A percentile compares a stretch with the other conserved stretches of the same genome.
Evolutionary conservation across 352 stramenopile genomes (phyloP).

Genomic region (Globisporangium cederbergense): DNA sequence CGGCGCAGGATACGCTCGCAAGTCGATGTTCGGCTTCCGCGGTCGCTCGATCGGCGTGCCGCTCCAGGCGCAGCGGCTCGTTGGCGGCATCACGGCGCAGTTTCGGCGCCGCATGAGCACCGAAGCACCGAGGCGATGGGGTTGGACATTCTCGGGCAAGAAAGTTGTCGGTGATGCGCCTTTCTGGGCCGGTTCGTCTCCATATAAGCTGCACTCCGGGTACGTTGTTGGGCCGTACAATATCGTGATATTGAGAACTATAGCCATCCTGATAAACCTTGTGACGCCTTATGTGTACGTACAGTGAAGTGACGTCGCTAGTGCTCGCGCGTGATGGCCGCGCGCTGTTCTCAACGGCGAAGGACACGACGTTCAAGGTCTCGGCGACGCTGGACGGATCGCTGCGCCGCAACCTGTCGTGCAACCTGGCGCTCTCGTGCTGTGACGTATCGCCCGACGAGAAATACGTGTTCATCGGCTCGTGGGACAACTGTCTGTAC

Average conservation of each 20-base stretch:
- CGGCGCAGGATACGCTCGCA: conserved; percentile 29
- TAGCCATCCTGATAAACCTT: not conserved
- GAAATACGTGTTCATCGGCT: conserved; percentile 82
- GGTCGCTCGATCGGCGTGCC: conserved; percentile 53
- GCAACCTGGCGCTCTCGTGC: conserved; percentile 71
- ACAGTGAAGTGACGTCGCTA: conserved; percentile 69
- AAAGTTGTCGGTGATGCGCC: conserved; percentile 34
- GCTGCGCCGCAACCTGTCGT: conserved; percentile 65
- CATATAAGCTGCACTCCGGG: conserved; percentile 67
- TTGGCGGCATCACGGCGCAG: conserved; percentile 73
- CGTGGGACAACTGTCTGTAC: conserved; percentile 82
- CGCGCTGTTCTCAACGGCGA: conserved; percentile 67
- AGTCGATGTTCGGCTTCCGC: conserved; percentile 76
- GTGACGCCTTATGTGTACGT: not conserved
- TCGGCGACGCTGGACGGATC: conserved; percentile 64
- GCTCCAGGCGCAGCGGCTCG: conserved; percentile 72
- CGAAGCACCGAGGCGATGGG: conserved; percentile 61
- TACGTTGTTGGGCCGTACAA: conserved; percentile 19
- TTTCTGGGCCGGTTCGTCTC: conserved; percentile 61
- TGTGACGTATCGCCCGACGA: conserved; percentile 79
- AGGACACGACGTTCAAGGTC: conserved; percentile 78
- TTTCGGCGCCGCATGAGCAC: conserved; percentile 72
- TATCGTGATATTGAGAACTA: not conserved
- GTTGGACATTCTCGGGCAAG: conserved; percentile 61
- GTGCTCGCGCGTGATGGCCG: conserved; percentile 55